Base-by-base conservation (phyloP, 129 eudicot genomes). In the Tagetes patula region DNA sequence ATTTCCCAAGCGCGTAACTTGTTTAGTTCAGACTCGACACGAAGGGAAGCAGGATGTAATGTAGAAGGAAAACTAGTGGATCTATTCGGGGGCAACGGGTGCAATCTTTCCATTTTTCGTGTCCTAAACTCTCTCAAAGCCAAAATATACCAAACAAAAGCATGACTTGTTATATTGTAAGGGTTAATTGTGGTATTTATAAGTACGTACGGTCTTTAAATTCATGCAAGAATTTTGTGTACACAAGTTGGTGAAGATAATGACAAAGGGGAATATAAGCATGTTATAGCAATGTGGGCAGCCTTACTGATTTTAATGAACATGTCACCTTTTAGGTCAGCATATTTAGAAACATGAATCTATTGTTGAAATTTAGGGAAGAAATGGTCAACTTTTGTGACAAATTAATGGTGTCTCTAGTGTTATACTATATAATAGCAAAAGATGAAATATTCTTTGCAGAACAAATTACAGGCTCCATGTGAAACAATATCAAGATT, bases 51-150 rank as follows among this genome's bases (percentile, higher is more conserved):
- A 12, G 88, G 84, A 40, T 86, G 85, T 39, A 82, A 65, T 73
- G 88, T 75, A 56, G 84, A 86, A 42, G 91, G 91, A 75, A 86
- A 76, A 56, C 91, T 86, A 72, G 81, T 81, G 62, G 91, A 86
- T 77, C 91, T 81, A 36, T 52, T 56, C 31, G 84, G 81, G 61
- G 79, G 81, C 38, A 65, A 69, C 53, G 76, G 72, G 7, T 64
- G 37, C 38, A 52, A 63, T 50, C 66, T 65, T 42, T 75, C 73
- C 84, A 80, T 80, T n/a, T 69, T 80, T 42, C 49, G 1, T 0
- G 43, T 54, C 49, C 41, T 58, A 46, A 43, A 67, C 10, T 58
- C 20, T 41, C 74, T 76, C 47, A 75, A 53, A 12, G 8, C 8
- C 8, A 8, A 43, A 48, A 48, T 41, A 31, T 40, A 32, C 43